phyloP scores from a whole-genome alignment of 23 red algal species.

The Pyropia yezoensis region DNA sequence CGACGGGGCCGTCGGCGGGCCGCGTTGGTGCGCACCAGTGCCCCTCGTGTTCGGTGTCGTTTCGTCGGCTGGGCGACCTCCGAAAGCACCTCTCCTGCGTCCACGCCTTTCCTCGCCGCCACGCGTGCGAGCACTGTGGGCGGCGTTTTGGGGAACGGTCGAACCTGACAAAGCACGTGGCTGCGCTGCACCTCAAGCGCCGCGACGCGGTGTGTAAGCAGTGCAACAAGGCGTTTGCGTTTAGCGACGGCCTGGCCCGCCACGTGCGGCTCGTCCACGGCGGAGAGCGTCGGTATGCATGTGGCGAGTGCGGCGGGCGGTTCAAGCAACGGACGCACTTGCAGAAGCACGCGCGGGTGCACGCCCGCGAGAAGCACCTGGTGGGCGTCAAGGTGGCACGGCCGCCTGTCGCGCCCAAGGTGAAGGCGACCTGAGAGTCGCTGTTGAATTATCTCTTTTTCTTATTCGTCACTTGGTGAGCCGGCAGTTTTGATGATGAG shows the following conservation, averaged over 20 bases:
- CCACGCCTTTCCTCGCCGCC: not conserved
- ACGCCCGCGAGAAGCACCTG: constrained; percentile 5
- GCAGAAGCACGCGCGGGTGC: too few relatives aligned
- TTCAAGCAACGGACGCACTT: constrained; percentile 13
- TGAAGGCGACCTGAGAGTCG: too few relatives aligned
- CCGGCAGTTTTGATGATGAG: too few relatives aligned
- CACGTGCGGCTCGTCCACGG: constrained; percentile 8
- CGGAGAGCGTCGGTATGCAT: not conserved
- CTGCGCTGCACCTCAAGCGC: not conserved
- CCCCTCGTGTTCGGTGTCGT: too few relatives aligned
- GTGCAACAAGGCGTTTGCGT: constrained; percentile 9
- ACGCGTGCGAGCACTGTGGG: not conserved
- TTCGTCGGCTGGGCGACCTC: too few relatives aligned
- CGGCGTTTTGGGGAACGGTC: constrained; percentile 6
- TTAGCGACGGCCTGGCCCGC: constrained; percentile 13
- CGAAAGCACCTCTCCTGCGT: constrained; percentile 4
- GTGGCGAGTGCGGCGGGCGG: constrained; percentile 1
- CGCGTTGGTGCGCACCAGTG: too few relatives aligned
- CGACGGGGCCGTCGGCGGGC: too few relatives aligned
- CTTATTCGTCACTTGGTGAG: too few relatives aligned
- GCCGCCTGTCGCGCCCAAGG: too few relatives aligned
- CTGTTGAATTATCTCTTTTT: too few relatives aligned
- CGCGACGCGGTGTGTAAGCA: not conserved
- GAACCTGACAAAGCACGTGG: constrained; percentile 2
- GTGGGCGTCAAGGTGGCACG: too few relatives aligned